Evolutionary conservation across 2,329 filamentous ascomycete genomes (phyloP), one percentile per base, ranked within the genome.

Genomic region (Davidsoniella virescens): DNA sequence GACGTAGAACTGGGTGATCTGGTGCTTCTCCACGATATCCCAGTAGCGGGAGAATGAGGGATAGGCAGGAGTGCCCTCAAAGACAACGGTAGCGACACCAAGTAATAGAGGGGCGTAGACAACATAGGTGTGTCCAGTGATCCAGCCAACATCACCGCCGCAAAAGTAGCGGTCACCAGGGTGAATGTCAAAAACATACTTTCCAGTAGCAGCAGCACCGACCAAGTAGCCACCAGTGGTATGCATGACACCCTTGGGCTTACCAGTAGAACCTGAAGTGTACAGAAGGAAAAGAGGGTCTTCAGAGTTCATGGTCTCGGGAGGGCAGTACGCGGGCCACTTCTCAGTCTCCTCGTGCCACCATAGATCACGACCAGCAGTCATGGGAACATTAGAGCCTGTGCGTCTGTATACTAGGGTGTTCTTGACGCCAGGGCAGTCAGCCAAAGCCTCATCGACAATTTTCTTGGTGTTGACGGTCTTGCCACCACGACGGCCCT

Each of bases 271-370:
- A 39, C 92, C 92, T 36, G 90, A 96, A 2, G 92, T 98, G 71
- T 98, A 98, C 51, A 98, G 83, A 53, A 98, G 71, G 78, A 96
- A 98, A 7, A 98, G 77, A 52, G 92, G 92, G 62, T 98, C 92
- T 67, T 98, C 92, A 1, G 92, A 84, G 71, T 77, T 86, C 76
- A 98, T 83, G 56, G 79, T 68, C 72, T 93, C 88, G 9, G 90
- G 88, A 26, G 90, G 72, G 62, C 93, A 82, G 73, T 96, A 96
- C 59, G 79, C 75, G 56, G 92, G 92, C 78, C 87, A 96, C 72
- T 95, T 96, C 65, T 93, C 86, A 50, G 90, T 81, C 75, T 96
- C 90, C 70, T 96, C 92, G 67, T 96, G 87, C 92, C 92, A 98
- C 92, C 92, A 98, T 62, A 78, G 75, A 67, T 98, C 92, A 61